Conservation (phyloP, 2,329 filamentous ascomycete genomes). For the Stachybotrys echinatus region DNA sequence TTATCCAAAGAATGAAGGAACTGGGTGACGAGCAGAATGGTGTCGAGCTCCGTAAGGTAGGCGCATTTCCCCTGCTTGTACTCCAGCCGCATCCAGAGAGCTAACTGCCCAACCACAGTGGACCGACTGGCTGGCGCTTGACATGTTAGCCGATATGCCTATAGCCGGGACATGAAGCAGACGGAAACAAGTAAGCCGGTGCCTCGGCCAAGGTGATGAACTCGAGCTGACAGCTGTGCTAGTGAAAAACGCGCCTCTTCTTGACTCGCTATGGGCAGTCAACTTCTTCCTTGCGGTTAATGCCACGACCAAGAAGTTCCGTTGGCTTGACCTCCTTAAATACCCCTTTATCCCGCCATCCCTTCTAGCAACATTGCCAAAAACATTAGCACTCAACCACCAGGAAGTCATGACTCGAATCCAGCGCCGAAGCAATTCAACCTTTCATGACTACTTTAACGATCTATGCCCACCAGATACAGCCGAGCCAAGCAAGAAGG, state of each 20-base stretch:
- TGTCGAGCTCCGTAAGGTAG: background rate
- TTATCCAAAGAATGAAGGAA: background rate
- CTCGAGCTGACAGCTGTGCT: too few species aligned
- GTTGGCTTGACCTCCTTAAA: background rate
- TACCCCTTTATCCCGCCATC: background rate
- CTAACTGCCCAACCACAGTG: too few species aligned
- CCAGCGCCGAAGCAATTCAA: background rate
- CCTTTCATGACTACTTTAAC: background rate
- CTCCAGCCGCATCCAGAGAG: background rate
- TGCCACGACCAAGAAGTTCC: background rate
- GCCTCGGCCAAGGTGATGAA: too few species aligned
- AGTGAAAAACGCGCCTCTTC: background rate
- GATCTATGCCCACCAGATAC: background rate
- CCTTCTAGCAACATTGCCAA: background rate
- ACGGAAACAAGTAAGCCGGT: background rate
- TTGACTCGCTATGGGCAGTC: background rate
- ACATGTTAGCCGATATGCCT: background rate
- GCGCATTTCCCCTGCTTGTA: background rate
- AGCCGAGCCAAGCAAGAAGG: background rate
- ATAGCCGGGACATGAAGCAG: background rate
- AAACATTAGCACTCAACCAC: background rate
- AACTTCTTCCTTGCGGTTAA: background rate
- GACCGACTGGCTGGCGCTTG: conserved; percentile 1
- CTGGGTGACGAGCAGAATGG: background rate
- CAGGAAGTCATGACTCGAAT: background rate